Conservation (phyloP, 2,329 filamentous ascomycete species). For the Nannizziopsis arthrosporioides region DNA sequence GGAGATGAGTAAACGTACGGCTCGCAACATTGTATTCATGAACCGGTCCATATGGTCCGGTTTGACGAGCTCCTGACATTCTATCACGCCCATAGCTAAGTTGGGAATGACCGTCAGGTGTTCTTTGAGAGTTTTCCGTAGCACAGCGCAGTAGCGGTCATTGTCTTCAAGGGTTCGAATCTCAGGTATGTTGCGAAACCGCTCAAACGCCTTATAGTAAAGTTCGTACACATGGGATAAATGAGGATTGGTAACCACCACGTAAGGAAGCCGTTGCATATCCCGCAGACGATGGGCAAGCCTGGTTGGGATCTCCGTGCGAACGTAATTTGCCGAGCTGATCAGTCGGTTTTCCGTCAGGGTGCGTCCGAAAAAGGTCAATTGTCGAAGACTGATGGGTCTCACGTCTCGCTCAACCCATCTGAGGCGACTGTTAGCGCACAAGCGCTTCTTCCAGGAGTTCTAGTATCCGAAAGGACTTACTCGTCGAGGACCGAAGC, state of each 20-base stretch:
- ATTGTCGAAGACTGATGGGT: constrained; percentile 89
- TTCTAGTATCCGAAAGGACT: constrained; percentile 14
- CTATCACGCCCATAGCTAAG: constrained; percentile 83
- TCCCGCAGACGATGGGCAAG: constrained; percentile 90
- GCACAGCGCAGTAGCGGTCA: constrained; percentile 68
- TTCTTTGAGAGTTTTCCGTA: constrained; percentile 68
- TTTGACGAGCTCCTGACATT: constrained; percentile 73
- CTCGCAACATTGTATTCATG: constrained; percentile 86
- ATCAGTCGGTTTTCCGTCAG: constrained; percentile 80
- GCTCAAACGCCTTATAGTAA: constrained; percentile 94
- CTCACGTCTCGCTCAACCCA: constrained; percentile 88
- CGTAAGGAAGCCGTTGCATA: constrained; percentile 92
- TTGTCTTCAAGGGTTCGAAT: constrained; percentile 82
- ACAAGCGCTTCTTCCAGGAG: not conserved
- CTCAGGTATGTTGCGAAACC: constrained; percentile 70
- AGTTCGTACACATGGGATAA: constrained; percentile 92
- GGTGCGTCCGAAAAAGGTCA: constrained; percentile 93
- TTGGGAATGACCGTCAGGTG: constrained; percentile 91
- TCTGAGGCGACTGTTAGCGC: constrained; percentile 39
- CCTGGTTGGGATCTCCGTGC: constrained; percentile 80
- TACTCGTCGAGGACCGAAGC: constrained; percentile 51
- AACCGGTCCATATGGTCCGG: constrained; percentile 76
- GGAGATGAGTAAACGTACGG: constrained; percentile 44
- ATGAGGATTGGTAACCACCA: constrained; percentile 89
- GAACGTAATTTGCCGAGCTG: constrained; percentile 93